Evolutionary conservation across 1,284 basidiomycete species (phyloP).

Genomic region (Rhodotorula glutinis): DNA sequence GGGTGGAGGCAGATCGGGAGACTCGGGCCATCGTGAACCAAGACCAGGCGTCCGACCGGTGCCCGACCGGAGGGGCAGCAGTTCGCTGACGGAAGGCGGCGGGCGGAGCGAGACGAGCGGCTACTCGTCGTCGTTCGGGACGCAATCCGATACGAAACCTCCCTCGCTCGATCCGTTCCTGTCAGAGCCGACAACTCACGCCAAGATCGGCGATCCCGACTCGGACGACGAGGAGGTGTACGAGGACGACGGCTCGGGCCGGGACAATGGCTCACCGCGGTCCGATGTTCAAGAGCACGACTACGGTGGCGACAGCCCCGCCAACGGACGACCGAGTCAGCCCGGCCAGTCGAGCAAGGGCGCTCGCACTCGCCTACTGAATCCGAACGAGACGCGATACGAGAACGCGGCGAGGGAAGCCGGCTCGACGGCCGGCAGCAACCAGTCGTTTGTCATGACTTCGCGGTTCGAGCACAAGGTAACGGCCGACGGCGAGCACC

Average conservation of each 20-base stretch:
- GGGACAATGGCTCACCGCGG: not conserved
- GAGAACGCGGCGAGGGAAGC: not conserved
- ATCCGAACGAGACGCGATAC: not conserved
- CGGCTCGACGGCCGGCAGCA: slow-evolving; percentile 4
- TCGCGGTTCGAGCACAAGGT: slow-evolving; percentile 66
- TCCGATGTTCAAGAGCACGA: slow-evolving; percentile 22
- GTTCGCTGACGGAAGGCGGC: slow-evolving; percentile 8
- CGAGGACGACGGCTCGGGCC: not conserved
- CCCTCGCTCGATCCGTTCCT: slow-evolving; percentile 25
- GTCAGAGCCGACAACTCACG: slow-evolving; percentile 25
- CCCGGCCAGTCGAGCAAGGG: not conserved
- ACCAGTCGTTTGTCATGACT: slow-evolving; percentile 51
- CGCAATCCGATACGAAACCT: slow-evolving; percentile 7
- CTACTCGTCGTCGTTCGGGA: not conserved
- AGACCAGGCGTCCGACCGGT: not conserved
- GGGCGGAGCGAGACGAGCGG: not conserved
- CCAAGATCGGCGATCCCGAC: slow-evolving; percentile 22
- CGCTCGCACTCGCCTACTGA: not conserved
- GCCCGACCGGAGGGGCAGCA: not conserved
- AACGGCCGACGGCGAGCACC: slow-evolving; percentile 68
- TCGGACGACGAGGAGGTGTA: slow-evolving; percentile 8
- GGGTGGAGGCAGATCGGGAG: not conserved
- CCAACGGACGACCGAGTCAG: not conserved
- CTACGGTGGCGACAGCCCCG: not conserved
- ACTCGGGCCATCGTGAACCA: not conserved